Evolutionary conservation across 1,284 basidiomycete species (phyloP), one percentile per base, ranked within the genome.

Genomic region (Pseudozyma pruni): DNA sequence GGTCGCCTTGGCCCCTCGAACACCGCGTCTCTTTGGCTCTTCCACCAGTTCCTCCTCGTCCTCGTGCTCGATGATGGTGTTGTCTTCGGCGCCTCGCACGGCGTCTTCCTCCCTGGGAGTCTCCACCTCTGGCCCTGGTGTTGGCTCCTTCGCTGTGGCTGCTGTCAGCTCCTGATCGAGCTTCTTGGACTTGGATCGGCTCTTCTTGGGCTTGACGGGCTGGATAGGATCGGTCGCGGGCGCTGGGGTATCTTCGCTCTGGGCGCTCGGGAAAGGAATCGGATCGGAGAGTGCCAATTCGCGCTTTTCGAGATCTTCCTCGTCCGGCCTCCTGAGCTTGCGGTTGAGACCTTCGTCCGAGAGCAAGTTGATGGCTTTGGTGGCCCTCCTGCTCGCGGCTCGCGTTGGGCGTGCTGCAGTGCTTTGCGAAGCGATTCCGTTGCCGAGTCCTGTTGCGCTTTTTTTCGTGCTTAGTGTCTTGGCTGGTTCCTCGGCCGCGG

Each of bases 171-270:
- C 39, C 41, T 69, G 49, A 22, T 62, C 43, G 14, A 62, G 58
- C 54, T 71, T 71, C 27, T 61, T 61, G 3, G 49, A 44, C 33
- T 54, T 71, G 34, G 61, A 71, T 14, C 67, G 56, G 38, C 61
- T 64, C 14, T 49, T 42, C n/a, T 60, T 71, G 2, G 61, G 49
- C 37, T 56, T 70, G 13, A n/a, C 37, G 2, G 52, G 25, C 17
- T 47, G 20, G 9, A 43, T 33, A 3, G 56, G 56, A 29, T 70
- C 60, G 4, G 60, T 59, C 2, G 48, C 55, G 0, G 56, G 52
- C 32, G 23, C 48, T 19, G 35, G 17, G 13, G 34, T 17, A 17
- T 60, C 48, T 6, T 50, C 37, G 35, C 43, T 55, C 20, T 20
- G 16, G 1, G 47, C 40, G 4, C 22, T 34, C 1, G 67, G 67